These are phyloP conservation scores for Boletus rubropictus DNA, from an alignment of 768 basidiomycete species.

Conservation along the genomic window DNA sequence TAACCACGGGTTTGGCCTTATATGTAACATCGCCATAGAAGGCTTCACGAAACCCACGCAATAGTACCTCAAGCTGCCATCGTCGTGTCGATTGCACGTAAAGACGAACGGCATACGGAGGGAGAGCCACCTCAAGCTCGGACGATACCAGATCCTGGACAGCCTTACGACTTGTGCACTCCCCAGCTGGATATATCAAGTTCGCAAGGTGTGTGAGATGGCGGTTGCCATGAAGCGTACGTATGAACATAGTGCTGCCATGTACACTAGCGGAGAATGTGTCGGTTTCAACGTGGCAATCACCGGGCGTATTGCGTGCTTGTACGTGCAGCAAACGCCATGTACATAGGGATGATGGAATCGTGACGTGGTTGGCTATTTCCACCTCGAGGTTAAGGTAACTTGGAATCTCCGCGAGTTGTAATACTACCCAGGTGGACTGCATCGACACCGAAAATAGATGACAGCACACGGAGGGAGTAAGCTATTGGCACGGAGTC, in stretches of 20 bases:
- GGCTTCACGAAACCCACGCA: background rate
- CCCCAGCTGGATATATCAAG: slow-evolving; percentile 1
- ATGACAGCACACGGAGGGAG: background rate
- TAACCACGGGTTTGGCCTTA: slow-evolving; percentile 1
- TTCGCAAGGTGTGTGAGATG: slow-evolving; percentile 3
- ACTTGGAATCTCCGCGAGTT: background rate
- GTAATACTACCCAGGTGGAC: too few relatives aligned
- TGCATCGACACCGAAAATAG: background rate
- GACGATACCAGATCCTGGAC: background rate
- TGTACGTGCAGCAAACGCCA: background rate
- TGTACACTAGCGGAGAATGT: background rate
- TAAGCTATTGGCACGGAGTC: background rate
- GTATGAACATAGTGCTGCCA: background rate
- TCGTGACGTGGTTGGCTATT: background rate
- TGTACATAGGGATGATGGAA: background rate
- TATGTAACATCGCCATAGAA: background rate
- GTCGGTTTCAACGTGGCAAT: slow-evolving; percentile 6
- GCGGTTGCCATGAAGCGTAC: slow-evolving; percentile 6
- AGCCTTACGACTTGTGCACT: background rate
- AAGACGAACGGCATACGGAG: background rate
- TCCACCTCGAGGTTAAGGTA: too few relatives aligned
- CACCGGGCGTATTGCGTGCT: slow-evolving; percentile 5
- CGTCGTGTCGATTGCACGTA: slow-evolving; percentile 7
- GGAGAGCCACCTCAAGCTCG: background rate
- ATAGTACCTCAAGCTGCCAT: background rate